Evolutionary conservation across 2,329 filamentous ascomycete species (phyloP), one percentile per base, ranked within the genome.

Genomic region (Pseudogymnoascus sp.): DNA sequence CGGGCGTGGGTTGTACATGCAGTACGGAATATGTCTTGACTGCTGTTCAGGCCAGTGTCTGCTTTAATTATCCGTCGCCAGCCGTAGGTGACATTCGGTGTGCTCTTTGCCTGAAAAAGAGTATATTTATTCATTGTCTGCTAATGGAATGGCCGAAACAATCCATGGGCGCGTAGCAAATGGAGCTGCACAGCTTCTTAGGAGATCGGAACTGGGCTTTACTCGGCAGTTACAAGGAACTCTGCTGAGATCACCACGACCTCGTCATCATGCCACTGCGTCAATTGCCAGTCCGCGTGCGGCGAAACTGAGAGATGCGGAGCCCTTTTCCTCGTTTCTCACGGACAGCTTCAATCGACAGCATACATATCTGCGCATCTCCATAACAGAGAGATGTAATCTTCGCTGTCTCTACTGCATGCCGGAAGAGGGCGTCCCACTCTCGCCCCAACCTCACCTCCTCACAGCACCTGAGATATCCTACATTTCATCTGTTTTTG

Each of bases 361-460:
- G 73, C 95, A 99, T 80, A 92, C 96, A 77, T 99, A 99, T 75
- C 84, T 99, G 64, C 90, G 95, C 67, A 97, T 99, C 71, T 97
- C 93, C 61, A 83, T 99, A 64, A 96, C 95, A 3, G 95, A 99
- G 78, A 87, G 91, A 67, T 99, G 95, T 77, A 99, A 99, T 73
- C 81, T 99, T 65, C 90, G 95, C 68, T 99, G 95, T 77, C 78
- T 96, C 64, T 99, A 99, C 78, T 99, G 95, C 78, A 99, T 99
- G 95, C 95, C 95, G 0, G 93, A 96, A 76, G 90, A 96, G 77
- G 95, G 95, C n/a, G 88, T 99, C 4, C 86, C 90, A 18, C 84
- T 97, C 40, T 97, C 93, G 0, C 93, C 93, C 1, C 80, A 84
- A 10, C 80, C 81, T 25, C 85, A 91, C 64, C 84, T 97, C 56